Conservation (phyloP, 805 yeast genomes). For the Yarrowia sp. region DNA sequence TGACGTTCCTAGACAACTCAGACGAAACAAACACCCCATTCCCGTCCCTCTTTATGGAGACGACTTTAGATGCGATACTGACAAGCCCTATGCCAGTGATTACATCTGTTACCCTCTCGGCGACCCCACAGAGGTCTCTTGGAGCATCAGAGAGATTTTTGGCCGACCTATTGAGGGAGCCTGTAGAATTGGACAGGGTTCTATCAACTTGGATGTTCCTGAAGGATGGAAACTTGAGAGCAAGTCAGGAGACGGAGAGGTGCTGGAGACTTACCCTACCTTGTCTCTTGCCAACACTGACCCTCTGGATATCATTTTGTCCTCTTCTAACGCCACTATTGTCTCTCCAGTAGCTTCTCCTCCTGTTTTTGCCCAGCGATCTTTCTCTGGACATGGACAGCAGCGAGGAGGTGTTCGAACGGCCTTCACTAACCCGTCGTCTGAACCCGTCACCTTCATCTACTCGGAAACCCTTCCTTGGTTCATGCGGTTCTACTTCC, state of each 20-base stretch:
- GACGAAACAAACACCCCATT: conserved; percentile 62
- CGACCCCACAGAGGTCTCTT: conserved; percentile 47
- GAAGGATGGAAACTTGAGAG: conserved; percentile 28
- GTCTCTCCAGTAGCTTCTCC: conserved; percentile 48
- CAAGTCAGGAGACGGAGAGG: conserved; percentile 8
- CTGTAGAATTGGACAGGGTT: conserved; percentile 50
- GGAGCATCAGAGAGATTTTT: conserved; percentile 62
- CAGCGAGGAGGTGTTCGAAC: conserved; percentile 87
- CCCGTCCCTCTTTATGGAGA: conserved; percentile 77
- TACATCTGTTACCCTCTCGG: conserved; percentile 80
- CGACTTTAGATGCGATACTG: conserved; percentile 67
- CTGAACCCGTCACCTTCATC: conserved; percentile 49
- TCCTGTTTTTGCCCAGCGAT: conserved; percentile 73
- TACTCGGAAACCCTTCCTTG: conserved; percentile 88
- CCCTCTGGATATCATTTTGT: conserved; percentile 35
- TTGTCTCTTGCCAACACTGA: conserved; percentile 1
- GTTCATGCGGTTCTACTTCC: conserved; percentile 82
- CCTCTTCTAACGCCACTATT: conserved; percentile 47
- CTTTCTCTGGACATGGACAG: conserved; percentile 88
- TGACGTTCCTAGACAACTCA: conserved; percentile 65
- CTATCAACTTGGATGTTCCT: conserved; percentile 40
- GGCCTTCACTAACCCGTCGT: conserved; percentile 66
- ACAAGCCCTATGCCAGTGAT: conserved; percentile 52
- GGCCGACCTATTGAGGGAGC: conserved; percentile 67
- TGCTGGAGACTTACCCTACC: conserved; percentile 17